Base-by-base conservation (phyloP, 169 alveolate species). In the Eimeria tenella region DNA sequence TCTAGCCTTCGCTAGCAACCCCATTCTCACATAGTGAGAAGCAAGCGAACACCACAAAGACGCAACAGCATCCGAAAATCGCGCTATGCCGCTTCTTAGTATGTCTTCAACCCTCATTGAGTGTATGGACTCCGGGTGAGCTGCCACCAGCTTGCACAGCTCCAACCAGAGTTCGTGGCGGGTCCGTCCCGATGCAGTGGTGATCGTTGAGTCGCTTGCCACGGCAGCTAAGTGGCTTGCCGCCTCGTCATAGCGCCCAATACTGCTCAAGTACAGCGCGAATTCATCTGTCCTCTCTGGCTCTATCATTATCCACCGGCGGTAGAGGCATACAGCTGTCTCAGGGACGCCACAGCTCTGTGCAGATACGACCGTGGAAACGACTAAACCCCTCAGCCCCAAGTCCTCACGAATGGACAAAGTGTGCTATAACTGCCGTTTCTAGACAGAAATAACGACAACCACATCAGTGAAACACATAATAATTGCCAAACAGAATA, bases 11-110 rank as follows among this genome's bases (percentile, higher is more conserved):
- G 97, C 98, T 93, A 97, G 96, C 23, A 75, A 63, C 8, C 98
- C 98, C 9, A 94, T 92, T 93, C 97, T 96, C 65, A 96, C 95
- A 86, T 96, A 96, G 93, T 95, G 97, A 86, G 97, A 97, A 8
- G 98, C 98, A 42, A 98, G 95, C 60, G 96, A 96, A 17, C 97
- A 96, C 98, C 98, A 98, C 31, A 98, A 95, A 56, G 96, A 93
- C 10, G 98, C 98, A 6, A 97, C 97, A 86, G 97, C 98, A 93
- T 98, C 98, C 7, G 98, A 92, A 94, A 97, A 98, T 86, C 96
- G 97, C 49, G 95, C 82, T 42, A 98, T 96, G 49, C 98, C 98
- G 84, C 95, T 95, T 75, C 98, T 95, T 25, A 98, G 94, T 4
- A 98, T 90, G 73, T 95, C 86, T 63, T 97, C 98, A 9, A 96